Base-by-base conservation (phyloP, 306 rosid genomes). In the Trichosanthes cucumerina region DNA sequence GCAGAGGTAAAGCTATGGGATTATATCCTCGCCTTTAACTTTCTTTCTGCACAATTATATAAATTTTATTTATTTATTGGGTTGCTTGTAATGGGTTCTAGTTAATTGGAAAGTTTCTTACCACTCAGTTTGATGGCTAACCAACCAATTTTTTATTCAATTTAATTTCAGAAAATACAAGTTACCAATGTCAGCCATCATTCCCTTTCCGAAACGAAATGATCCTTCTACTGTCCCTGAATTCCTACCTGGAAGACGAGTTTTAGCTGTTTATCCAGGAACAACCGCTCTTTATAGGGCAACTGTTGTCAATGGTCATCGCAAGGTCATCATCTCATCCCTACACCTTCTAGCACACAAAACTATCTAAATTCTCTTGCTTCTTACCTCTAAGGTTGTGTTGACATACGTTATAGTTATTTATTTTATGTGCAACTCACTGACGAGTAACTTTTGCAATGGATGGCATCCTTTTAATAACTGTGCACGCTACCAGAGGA, bases 281-380 rank as follows among this genome's bases (percentile, higher is more conserved):
- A 95, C 99, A 44, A 95, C 97, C 72, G 99, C 99, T 66, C 98
- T 95, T 26, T 95, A 95, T 76, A 95, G 91, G 88, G 99, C 99
- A 69, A 95, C 99, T 6, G 99, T 95, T 80, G 98, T 92, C 81
- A 92, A 88, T 64, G 89, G 88, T 83, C 90, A 82, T 83, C 97
- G 97, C 89, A 90, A 92, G 95, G 99, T 95, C 81, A 83, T 43
- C 47, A 74, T 59, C 86, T 80, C 69, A 16, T 80, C n/a, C 57
- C 44, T 80, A 24, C 60, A 19, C 66, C 63, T 82, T 75, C n/a
- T 38, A 59, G 34, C 49, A 23, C 54, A 34, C 18, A 7, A 43
- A 28, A 3, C 64, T 33, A 16, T 43, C 12, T 16, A 24, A 18
- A 12, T 47, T 50, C 60, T 49, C 44, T 72, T 26, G 38, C 16